Evolutionary conservation across 306 rosid species (phyloP).

Genomic region (Prunus salicina): DNA sequence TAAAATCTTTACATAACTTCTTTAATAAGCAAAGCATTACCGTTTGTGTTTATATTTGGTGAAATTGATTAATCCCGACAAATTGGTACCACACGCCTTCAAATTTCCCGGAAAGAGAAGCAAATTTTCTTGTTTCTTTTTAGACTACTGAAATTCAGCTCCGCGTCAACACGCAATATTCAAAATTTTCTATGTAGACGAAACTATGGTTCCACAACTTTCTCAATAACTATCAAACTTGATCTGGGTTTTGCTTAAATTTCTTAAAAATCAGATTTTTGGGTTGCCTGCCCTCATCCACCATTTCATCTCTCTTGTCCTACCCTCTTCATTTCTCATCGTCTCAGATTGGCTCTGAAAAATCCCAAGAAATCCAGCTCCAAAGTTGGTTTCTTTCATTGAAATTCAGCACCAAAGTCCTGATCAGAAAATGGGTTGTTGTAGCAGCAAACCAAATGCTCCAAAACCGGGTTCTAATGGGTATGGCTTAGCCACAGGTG

Average conservation of each 20-base stretch:
- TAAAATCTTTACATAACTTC: no score
- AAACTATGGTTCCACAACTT: not conserved
- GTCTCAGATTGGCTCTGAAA: not conserved
- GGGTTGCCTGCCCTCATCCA: not conserved
- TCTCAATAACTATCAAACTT: not conserved
- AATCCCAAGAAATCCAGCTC: not conserved
- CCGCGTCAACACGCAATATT: not conserved
- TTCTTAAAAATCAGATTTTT: not conserved
- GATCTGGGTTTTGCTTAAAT: not conserved
- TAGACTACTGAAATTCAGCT: not conserved
- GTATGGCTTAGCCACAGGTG: constrained; percentile 22
- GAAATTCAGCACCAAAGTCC: not conserved
- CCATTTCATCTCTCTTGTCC: not conserved
- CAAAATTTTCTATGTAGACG: not conserved
- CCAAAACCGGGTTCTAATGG: constrained; percentile 18
- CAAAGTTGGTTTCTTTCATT: not conserved
- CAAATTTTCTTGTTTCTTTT: not conserved
- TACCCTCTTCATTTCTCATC: not conserved
- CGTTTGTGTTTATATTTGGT: not conserved
- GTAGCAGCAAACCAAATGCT: constrained; percentile 46
- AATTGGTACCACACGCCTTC: not conserved
- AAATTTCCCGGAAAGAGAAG: not conserved
- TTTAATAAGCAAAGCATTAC: no score
- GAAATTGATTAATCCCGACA: not conserved
- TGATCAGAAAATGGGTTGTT: constrained; percentile 61